phyloP scores from a whole-genome alignment of 2,329 filamentous ascomycete genomes.

The Diatrype stigma region DNA sequence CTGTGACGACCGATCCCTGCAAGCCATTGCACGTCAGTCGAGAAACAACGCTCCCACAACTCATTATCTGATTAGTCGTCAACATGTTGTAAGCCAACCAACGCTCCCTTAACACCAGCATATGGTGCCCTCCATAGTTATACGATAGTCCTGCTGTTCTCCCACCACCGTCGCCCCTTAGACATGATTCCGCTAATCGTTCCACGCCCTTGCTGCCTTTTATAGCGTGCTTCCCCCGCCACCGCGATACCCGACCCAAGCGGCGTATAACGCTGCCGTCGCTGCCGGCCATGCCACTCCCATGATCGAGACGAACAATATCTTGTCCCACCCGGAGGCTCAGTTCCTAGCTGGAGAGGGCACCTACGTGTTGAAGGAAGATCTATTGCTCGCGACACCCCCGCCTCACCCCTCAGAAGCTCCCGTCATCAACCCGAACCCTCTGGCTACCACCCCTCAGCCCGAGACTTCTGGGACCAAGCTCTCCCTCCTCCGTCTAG shows the following conservation, averaged over 20 bases:
- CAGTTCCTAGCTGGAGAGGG: slow-evolving; percentile 93
- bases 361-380: slow-evolving; percentile 85
- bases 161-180: background rate
- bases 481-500: slow-evolving; percentile 71
- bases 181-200: background rate
- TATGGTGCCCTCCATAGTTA: slow-evolving; percentile 3
- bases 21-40: background rate
- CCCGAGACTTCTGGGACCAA: slow-evolving; percentile 84
- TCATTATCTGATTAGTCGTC: slow-evolving; percentile 1
- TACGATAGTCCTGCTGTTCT: slow-evolving; percentile 5
- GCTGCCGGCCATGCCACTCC: slow-evolving; percentile 65
- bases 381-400: slow-evolving; percentile 86
- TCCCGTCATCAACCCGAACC: slow-evolving; percentile 82
- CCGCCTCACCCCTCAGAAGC: slow-evolving; percentile 94
- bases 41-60: background rate
- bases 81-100: slow-evolving; percentile 25
- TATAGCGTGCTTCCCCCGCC: slow-evolving; percentile 79
- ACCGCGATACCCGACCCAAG: slow-evolving; percentile 72
- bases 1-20: background rate
- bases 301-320: slow-evolving; percentile 93
- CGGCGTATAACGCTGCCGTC: slow-evolving; percentile 68
- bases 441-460: slow-evolving; percentile 77
- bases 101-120: too few relatives aligned
- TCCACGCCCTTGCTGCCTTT: slow-evolving; percentile 2
- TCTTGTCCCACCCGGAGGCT: slow-evolving; percentile 77